Evolutionary conservation across 495 filamentous ascomycete species (phyloP).

Genomic region (Penicillium soppii): DNA sequence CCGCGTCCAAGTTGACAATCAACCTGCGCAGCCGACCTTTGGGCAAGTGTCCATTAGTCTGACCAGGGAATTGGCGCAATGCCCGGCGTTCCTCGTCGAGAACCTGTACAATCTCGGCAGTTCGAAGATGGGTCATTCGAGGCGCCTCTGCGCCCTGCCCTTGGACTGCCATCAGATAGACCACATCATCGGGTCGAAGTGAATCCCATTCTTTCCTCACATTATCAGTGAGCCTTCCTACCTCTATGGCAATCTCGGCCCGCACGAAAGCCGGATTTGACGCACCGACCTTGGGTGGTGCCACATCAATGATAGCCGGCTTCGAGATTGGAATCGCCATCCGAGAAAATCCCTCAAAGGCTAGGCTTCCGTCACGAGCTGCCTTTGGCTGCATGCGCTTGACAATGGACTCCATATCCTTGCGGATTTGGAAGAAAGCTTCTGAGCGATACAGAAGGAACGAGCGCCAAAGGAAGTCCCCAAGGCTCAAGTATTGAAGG

Average conservation of each 20-base stretch:
- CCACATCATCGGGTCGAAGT: constrained; percentile 81
- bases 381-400: constrained; percentile 74
- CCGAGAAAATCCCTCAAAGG: constrained; percentile 82
- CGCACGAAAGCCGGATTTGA: constrained; percentile 80
- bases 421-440: constrained; percentile 90
- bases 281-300: constrained; percentile 81
- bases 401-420: constrained; percentile 80
- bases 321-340: constrained; percentile 88
- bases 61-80: constrained; percentile 59
- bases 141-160: constrained; percentile 49
- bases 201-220: constrained; percentile 89
- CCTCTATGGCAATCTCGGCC: constrained; percentile 86
- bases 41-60: constrained; percentile 51
- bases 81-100: constrained; percentile 83
- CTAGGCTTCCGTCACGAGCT: constrained; percentile 59
- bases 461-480: constrained; percentile 93
- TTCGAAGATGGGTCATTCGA: constrained; percentile 69
- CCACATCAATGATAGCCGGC: constrained; percentile 84
- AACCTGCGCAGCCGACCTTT: constrained; percentile 64
- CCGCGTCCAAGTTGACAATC: constrained; percentile 78
- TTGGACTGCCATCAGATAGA: constrained; percentile 77
- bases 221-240: constrained; percentile 70
- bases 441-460: constrained; percentile 88
- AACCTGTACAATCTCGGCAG: constrained; percentile 84
- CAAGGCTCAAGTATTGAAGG: constrained; percentile 90